These are phyloP conservation scores for Venturia aucupariae DNA, from an alignment of 2,329 filamentous ascomycete species.

Conservation along the genomic window DNA sequence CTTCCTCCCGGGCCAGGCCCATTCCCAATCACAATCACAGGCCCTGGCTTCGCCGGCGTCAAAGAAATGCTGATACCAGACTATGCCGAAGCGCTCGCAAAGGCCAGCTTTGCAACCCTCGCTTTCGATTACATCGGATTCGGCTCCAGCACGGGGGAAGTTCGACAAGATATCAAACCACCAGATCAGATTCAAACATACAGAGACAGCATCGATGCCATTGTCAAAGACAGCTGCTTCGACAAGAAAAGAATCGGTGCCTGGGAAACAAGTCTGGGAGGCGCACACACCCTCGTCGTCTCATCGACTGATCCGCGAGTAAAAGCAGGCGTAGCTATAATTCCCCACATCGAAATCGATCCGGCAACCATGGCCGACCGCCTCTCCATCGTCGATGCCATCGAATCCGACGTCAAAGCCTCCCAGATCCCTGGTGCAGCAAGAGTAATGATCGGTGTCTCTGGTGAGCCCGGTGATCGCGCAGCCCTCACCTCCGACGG, in stretches of 20 bases:
- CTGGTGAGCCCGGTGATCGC: not conserved
- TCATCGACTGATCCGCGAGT: not conserved
- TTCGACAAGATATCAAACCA: conserved; percentile 5
- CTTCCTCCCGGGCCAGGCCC: not conserved
- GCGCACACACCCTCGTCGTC: conserved; percentile 10
- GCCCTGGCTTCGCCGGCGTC: conserved; percentile 10
- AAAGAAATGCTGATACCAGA: conserved; percentile 13
- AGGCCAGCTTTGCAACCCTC: not conserved
- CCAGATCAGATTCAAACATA: conserved; percentile 2
- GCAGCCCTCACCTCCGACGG: conserved; percentile 7
- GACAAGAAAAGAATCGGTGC: conserved; percentile 3
- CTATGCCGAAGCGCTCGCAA: conserved; percentile 2
- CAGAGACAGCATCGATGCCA: conserved; percentile 3
- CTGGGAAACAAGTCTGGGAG: conserved; percentile 10
- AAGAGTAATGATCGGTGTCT: not conserved
- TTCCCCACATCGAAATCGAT: conserved; percentile 8
- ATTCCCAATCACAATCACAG: conserved; percentile 4
- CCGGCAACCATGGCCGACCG: not conserved
- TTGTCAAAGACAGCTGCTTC: conserved; percentile 5
- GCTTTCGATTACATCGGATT: conserved; percentile 10
- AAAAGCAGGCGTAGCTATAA: conserved; percentile 7
- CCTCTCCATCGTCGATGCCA: conserved; percentile 1
- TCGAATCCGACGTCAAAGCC: conserved; percentile 6
- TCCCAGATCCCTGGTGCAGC: not conserved
- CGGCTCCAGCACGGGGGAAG: not conserved